Conservation (phyloP, 2,329 filamentous ascomycete genomes). For the Pseudohalonectria lignicola region DNA sequence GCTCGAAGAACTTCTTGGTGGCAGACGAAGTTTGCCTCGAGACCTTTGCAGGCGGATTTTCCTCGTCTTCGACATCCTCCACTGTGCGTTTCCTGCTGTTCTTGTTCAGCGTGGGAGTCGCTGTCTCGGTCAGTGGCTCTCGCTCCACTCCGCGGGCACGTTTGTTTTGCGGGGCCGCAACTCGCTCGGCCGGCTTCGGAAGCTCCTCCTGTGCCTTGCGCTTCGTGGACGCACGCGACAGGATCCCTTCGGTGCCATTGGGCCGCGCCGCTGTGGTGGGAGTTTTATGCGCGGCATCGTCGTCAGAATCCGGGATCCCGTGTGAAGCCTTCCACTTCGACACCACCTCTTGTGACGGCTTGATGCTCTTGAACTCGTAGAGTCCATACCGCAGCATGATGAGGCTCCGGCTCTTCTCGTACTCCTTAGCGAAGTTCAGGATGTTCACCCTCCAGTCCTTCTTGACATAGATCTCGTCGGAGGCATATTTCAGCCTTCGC, state of each 20-base stretch:
- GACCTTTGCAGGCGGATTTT: slow-evolving; percentile 38
- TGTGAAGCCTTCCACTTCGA: slow-evolving; percentile 48
- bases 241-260: slow-evolving; percentile 21
- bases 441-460: slow-evolving; percentile 55
- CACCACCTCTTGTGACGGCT: slow-evolving; percentile 44
- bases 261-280: slow-evolving; percentile 14
- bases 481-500: slow-evolving; percentile 49
- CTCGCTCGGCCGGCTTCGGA: slow-evolving; percentile 20
- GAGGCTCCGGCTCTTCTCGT: slow-evolving; percentile 50
- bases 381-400: slow-evolving; percentile 51
- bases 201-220: slow-evolving; percentile 46
- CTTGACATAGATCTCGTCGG: slow-evolving; percentile 47
- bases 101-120: slow-evolving; percentile 27
- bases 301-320: slow-evolving; percentile 38
- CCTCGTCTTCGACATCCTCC: slow-evolving; percentile 24
- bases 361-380: slow-evolving; percentile 52
- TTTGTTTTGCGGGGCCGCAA: slow-evolving; percentile 32
- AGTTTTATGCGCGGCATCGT: slow-evolving; percentile 23
- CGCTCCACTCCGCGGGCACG: slow-evolving; percentile 30
- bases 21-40: slow-evolving; percentile 38
- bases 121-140: slow-evolving; percentile 24
- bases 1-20: slow-evolving; percentile 45
- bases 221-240: slow-evolving; percentile 23
- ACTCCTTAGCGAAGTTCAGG: slow-evolving; percentile 52
- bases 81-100: slow-evolving; percentile 43